Evolutionary conservation across 1,139 yeast genomes (phyloP), one percentile per base, ranked within the genome.

Genomic region (Zygosaccharomyces pseudobailii): DNA sequence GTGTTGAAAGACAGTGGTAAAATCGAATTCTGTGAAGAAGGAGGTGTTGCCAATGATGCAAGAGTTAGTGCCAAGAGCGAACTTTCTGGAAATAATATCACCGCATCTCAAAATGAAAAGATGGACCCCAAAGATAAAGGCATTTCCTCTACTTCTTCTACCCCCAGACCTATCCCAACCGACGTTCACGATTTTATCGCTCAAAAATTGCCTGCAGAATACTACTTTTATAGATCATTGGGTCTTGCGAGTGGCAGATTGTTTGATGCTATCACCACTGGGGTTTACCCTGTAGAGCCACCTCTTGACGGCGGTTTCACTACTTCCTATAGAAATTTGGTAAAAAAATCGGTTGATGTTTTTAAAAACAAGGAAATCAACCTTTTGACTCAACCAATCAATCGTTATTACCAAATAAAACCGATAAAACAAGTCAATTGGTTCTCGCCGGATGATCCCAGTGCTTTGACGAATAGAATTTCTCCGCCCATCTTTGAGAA

Each of bases 151-250:
- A 17, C 43, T 13, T 36, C 42, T 3, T 30, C 45, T 5, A 38
- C 51, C 9, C 45, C 49, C 8, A 24, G 62, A 68, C 32, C 74
- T 70, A 53, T 73, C 24, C 97, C 97, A 5, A 78, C 79, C 52
- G 95, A 89, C 64, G 73, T 87, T 21, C 95, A 87, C 61, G 92
- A 84, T 43, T 78, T 90, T 45, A 76, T 92, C 44, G 89, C 95
- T 4, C 90, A 87, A 64, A 78, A 94, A 60, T 72, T 92, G 46
- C 96, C 97, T 1, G 87, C 89, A 41, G 97, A 90, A 67, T 73
- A 86, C 40, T 84, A 81, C 62, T 88, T 84, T 62, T 92, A 89
- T 66, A 80, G 82, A 60, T 83, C 95, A 0, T 68, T 85, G 46
- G 98, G 97, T 1, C 65, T 90, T 36, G 71, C 85, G 23, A 80